Base-by-base conservation (phyloP, 768 basidiomycete genomes). In the Glaciozyma antarctica region DNA sequence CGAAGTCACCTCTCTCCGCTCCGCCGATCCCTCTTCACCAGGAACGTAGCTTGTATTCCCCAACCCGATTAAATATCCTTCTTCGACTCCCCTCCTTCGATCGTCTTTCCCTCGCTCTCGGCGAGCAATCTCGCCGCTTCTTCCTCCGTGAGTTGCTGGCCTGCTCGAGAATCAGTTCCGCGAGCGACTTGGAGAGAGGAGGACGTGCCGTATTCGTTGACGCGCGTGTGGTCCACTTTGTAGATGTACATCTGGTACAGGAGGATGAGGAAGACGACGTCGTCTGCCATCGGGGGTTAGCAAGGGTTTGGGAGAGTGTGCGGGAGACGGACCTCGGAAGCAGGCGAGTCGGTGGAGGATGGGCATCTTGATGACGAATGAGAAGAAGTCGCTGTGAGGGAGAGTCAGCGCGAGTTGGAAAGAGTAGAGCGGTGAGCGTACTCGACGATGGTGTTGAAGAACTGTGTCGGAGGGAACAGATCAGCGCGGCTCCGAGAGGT, bases 151-250 rank as follows among this genome's bases (percentile, higher is more conserved):
- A 65, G 55, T 56, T 64, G 60, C 54, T 72, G 67, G 9, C 67
- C 64, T 66, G 61, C 38, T 45, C 3, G 17, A 72, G 43, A 59
- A 64, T 51, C 43, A 53, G 38, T 9, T 26, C 21, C 4, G n/a
- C n/a, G 44, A 22, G 22, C n/a, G 22, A 6, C 4, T 10, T 16
- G 73, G 34, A 57, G 65, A 38, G 44, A 43, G 38, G 13, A 13
- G 19, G 13, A 24, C 77, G 94, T 89, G 52, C 93, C 93, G 76
- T 90, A 97, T 80, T 98, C 94, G 78, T 99, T 99, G 71, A 90
- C 83, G 71, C 95, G 87, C 72, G 88, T 88, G 72, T 86, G 88
- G 78, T 99, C 95, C 75, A 97, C 82, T 49, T 90, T 86, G 81
- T 99, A 43, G 21, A 30, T 32, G 21, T 41, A 49, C 32, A 64